Base-by-base conservation (phyloP, 768 basidiomycete genomes). In the Termitomyces sp. region DNA sequence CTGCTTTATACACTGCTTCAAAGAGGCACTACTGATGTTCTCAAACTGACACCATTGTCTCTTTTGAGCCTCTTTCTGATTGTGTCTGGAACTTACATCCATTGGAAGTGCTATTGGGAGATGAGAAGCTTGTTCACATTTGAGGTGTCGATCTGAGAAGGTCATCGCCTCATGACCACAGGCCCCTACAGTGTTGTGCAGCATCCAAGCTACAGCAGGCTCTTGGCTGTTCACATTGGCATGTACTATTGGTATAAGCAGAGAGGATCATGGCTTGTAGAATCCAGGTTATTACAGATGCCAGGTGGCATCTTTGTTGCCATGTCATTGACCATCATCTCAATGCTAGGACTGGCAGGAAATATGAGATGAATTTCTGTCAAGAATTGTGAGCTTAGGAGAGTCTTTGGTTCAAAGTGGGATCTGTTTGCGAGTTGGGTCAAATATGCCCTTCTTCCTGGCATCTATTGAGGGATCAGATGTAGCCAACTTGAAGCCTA, bases 71-170 rank as follows among this genome's bases (percentile, higher is more conserved):
- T 67, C n/a, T 9, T 65, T 42, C 11, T 70, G 16, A 64, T 67
- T 1, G 21, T 68, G 12, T 52, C 62, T 32, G 76, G 75, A 6
- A 50, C 67, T 7, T 34, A 65, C 2, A 60, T 79, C 6, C 75
- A 78, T 25, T 43, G 70, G 14, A 62, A 60, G 47, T 77, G 71
- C 57, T 77, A 70, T 59, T 68, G 60, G 23, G 60, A 63, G 19
- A 67, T 77, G 28, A 72, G 71, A n/a, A 45, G 55, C 7, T 61
- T 71, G 27, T 78, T 78, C 68, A 79, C 75, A 21, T 76, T 73
- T 52, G 69, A 77, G 37, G 60, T 76, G 34, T 70, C 70, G 54
- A 63, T 68, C n/a, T 61, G 58, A 25, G 57, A 62, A 21, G 62
- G 65, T 28, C 66, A 70, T 41, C 61, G 57, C 11, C 63, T 72